A percentile compares a stretch with the other conserved stretches of the same genome.
These are phyloP conservation scores for Monosporozyma unispora DNA, from an alignment of 805 yeast species.

Conservation along the genomic window DNA sequence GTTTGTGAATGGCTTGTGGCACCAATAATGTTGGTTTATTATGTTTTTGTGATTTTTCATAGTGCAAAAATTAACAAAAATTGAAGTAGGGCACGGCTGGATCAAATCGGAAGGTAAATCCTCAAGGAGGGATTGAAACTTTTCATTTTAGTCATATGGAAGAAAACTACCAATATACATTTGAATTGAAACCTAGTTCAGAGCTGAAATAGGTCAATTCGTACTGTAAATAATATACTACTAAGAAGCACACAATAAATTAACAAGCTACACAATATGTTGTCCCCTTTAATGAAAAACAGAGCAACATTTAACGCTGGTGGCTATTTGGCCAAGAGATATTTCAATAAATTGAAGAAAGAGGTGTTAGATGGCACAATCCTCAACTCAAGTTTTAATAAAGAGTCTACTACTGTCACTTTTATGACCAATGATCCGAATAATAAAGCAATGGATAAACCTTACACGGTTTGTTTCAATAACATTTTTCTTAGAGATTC, in stretches of 20 bases:
- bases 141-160: background rate
- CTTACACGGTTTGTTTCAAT: conserved; percentile 33
- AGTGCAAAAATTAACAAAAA: too few species aligned
- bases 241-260: background rate
- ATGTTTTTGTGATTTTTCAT: too few species aligned
- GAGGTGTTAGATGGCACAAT: conserved; percentile 4
- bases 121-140: background rate
- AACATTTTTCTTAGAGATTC: conserved; percentile 60
- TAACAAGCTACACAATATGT: background rate
- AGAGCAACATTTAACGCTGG: background rate
- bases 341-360: background rate
- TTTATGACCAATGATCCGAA: conserved; percentile 12
- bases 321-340: background rate
- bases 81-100: background rate
- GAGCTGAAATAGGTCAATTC: background rate
- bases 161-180: too few species aligned
- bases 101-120: background rate
- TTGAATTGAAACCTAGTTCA: too few species aligned
- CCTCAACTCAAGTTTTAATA: conserved; percentile 8
- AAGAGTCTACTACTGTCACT: conserved; percentile 20
- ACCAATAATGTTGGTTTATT: background rate
- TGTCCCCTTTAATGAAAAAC: background rate
- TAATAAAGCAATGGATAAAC: conserved; percentile 4
- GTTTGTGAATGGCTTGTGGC: too few species aligned
- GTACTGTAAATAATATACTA: too few species aligned